These are phyloP conservation scores for Aspergillus melleus DNA, from an alignment of 2,329 filamentous ascomycete species.

Conservation along the genomic window DNA sequence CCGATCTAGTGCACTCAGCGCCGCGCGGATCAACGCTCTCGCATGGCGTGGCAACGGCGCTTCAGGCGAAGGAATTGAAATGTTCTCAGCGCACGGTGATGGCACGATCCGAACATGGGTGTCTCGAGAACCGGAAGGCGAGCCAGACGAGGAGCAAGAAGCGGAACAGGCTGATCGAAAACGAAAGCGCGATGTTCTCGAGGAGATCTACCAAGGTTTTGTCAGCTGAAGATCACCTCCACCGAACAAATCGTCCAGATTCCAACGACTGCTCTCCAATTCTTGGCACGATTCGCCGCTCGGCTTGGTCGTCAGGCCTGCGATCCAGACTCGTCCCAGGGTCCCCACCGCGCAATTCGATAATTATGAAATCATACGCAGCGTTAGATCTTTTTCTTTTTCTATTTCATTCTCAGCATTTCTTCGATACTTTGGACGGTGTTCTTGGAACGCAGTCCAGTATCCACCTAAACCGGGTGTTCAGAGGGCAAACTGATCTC, in stretches of 20 bases:
- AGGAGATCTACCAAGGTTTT: conserved; percentile 76
- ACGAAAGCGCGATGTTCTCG: conserved; percentile 74
- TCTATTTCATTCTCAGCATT: no score
- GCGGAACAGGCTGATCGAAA: conserved; percentile 55
- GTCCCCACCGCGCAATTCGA: not conserved
- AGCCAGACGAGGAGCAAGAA: conserved; percentile 45
- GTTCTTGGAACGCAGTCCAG: not conserved
- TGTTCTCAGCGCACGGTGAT: conserved; percentile 82
- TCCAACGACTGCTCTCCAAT: no score
- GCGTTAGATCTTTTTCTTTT: no score
- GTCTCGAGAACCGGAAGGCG: conserved; percentile 57
- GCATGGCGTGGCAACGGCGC: conserved; percentile 69
- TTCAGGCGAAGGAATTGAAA: conserved; percentile 59
- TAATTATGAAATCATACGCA: not conserved
- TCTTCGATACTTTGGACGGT: no score
- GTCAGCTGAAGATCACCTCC: conserved; percentile 41
- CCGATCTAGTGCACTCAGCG: conserved; percentile 49
- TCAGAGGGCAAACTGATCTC: not conserved
- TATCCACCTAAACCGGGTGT: not conserved
- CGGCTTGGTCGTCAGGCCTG: not conserved
- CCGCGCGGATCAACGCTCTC: conserved; percentile 70
- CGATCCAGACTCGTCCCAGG: not conserved
- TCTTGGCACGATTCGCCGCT: not conserved
- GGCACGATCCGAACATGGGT: conserved; percentile 81
- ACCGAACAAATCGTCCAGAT: no score